Percentiles rank a stretch among this genome's conserved stretches.
Evolutionary conservation across 2,329 filamentous ascomycete genomes (phyloP).

Genomic region (Colletotrichum spinosum): DNA sequence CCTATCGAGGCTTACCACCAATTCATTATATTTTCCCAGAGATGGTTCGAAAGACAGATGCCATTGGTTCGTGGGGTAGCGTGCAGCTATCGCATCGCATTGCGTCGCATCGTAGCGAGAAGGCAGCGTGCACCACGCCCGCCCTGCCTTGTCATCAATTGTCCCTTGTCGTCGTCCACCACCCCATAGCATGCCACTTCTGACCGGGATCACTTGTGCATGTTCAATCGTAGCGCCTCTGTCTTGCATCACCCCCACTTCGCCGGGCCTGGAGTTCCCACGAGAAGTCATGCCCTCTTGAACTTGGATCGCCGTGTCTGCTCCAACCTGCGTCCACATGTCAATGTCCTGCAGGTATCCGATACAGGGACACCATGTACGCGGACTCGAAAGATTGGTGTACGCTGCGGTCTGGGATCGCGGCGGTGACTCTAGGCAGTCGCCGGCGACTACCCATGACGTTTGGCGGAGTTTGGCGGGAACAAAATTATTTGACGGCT

Average conservation of each 20-base stretch:
- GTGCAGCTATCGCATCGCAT: slow-evolving; percentile 21
- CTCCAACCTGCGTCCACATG: no score
- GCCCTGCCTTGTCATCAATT: no score
- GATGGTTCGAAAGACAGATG: slow-evolving; percentile 12
- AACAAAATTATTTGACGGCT: no score
- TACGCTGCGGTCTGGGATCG: no score
- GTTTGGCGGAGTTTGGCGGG: not conserved
- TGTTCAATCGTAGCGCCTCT: no score
- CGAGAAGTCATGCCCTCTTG: no score
- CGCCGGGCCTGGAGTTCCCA: not conserved
- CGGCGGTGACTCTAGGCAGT: slow-evolving; percentile 5
- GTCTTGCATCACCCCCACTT: slow-evolving; percentile 4
- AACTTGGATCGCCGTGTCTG: no score
- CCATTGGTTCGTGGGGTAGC: slow-evolving; percentile 20
- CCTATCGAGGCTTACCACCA: slow-evolving; percentile 20
- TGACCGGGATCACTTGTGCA: slow-evolving; percentile 24
- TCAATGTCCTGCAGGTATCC: no score
- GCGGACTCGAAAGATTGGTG: no score
- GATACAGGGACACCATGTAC: no score
- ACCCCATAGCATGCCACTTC: slow-evolving; percentile 6
- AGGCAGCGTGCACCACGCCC: no score
- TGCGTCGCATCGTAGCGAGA: not conserved
- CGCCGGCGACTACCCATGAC: slow-evolving; percentile 7
- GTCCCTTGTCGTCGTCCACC: no score
- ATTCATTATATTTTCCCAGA: slow-evolving; percentile 15